Conservation (phyloP, 192 early-diverging fungal genomes). For the Podila epicladia region DNA sequence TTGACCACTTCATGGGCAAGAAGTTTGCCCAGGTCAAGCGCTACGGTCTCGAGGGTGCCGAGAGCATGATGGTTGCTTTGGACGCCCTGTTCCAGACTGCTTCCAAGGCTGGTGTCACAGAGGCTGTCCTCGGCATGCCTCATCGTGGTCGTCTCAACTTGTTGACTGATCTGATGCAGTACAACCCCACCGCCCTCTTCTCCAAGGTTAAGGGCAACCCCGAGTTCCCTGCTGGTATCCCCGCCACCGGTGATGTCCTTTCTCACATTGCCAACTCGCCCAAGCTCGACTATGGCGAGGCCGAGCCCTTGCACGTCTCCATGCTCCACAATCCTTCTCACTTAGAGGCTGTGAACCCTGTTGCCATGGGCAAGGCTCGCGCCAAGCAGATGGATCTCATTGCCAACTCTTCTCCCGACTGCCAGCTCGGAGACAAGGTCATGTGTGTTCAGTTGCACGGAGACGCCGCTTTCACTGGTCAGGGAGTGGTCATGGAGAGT, state of each 20-base stretch:
- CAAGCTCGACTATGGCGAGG: constrained; percentile 75
- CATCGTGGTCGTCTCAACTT: constrained; percentile 97
- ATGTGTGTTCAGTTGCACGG: constrained; percentile 97
- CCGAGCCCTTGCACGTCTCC: constrained; percentile 78
- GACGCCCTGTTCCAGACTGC: constrained; percentile 86
- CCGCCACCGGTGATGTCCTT: constrained; percentile 91
- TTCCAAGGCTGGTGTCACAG: constrained; percentile 77
- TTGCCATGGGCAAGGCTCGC: constrained; percentile 94
- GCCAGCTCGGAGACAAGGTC: constrained; percentile 91
- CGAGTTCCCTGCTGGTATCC: constrained; percentile 83
- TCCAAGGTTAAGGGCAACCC: constrained; percentile 94
- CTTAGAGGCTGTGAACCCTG: constrained; percentile 96
- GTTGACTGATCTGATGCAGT: constrained; percentile 87
- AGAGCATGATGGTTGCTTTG: constrained; percentile 93
- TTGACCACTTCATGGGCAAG: constrained; percentile 99
- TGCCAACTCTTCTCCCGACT: constrained; percentile 69
- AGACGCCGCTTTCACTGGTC: constrained; percentile 89
- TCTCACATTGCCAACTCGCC: constrained; percentile 87
- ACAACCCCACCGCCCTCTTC: constrained; percentile 84
- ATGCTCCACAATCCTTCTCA: constrained; percentile 98
- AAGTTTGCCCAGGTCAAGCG: constrained; percentile 96
- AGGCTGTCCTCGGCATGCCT: constrained; percentile 94
- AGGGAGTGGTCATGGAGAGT: constrained; percentile 97
- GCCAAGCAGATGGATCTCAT: constrained; percentile 89
- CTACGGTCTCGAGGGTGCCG: constrained; percentile 96